Conservation (phyloP, 768 basidiomycete genomes). For the Tephrocybe sp. region DNA sequence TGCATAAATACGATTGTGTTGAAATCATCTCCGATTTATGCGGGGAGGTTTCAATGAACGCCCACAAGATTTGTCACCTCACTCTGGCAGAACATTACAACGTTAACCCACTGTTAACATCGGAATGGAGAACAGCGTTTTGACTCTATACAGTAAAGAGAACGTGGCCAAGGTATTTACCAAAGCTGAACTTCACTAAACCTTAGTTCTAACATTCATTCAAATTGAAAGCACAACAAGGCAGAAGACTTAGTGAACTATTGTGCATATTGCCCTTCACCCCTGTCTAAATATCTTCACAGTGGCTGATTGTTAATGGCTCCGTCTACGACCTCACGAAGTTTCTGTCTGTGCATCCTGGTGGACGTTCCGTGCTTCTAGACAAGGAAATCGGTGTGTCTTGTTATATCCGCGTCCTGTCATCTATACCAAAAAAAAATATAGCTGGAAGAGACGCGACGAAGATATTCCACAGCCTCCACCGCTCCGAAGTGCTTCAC, state of each 20-base stretch:
- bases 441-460: conserved; percentile 88
- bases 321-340: conserved; percentile 76
- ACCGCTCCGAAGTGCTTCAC: conserved; percentile 80
- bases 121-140: background rate
- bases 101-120: background rate
- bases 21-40: no score
- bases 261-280: no score
- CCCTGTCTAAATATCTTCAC: background rate
- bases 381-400: conserved; percentile 71
- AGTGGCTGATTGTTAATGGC: conserved; percentile 4
- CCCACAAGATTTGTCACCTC: no score
- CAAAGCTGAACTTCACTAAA: background rate
- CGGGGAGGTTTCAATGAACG: no score
- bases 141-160: background rate
- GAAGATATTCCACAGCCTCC: conserved; percentile 85
- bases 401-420: background rate
- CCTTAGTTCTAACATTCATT: background rate
- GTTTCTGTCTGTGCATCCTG: conserved; percentile 82
- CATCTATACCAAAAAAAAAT: conserved; percentile 38
- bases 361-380: conserved; percentile 72
- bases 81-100: no score
- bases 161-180: background rate
- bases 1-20: no score
- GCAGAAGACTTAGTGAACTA: background rate
- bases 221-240: background rate